phyloP scores from a whole-genome alignment of 257 asterid genomes.

The Scutellaria baicalensis region DNA sequence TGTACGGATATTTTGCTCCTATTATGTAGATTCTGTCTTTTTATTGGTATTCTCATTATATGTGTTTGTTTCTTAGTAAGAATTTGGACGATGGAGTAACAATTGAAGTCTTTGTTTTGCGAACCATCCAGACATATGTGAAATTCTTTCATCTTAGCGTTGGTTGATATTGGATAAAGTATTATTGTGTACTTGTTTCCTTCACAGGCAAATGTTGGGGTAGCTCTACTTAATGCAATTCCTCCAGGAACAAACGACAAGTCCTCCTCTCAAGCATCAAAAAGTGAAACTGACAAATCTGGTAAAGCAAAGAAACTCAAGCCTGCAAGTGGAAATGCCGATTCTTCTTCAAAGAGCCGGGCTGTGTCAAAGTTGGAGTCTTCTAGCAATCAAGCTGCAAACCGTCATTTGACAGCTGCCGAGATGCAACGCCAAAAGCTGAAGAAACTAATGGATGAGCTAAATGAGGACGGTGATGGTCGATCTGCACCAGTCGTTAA shows the following conservation, averaged over 20 bases:
- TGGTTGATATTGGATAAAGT: slow-evolving; percentile 2
- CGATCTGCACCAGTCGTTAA: slow-evolving; percentile 88
- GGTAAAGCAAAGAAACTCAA: slow-evolving; percentile 54
- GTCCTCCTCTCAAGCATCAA: slow-evolving; percentile 52
- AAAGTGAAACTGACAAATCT: slow-evolving; percentile 49
- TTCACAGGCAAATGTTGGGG: slow-evolving; percentile 86
- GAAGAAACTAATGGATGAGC: slow-evolving; percentile 87
- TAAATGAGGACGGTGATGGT: slow-evolving; percentile 86
- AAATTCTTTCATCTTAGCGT: not conserved
- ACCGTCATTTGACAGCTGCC: slow-evolving; percentile 74
- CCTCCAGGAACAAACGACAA: slow-evolving; percentile 53
- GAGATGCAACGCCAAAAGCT: slow-evolving; percentile 83
- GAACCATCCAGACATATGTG: not conserved
- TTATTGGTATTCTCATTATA: not conserved
- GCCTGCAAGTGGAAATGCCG: slow-evolving; percentile 39
- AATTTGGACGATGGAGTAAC: not conserved
- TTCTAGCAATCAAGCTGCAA: slow-evolving; percentile 46
- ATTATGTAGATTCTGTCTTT: not conserved
- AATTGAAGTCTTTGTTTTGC: not conserved
- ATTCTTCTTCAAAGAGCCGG: slow-evolving; percentile 39
- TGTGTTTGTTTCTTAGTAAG: not conserved
- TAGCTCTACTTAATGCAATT: slow-evolving; percentile 86
- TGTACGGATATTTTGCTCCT: not conserved
- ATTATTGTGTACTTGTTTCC: slow-evolving; percentile 15
- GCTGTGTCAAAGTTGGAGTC: slow-evolving; percentile 40